These are phyloP conservation scores for Rhynchosporium graminicola DNA, from an alignment of 2,329 filamentous ascomycete genomes.

Conservation along the genomic window DNA sequence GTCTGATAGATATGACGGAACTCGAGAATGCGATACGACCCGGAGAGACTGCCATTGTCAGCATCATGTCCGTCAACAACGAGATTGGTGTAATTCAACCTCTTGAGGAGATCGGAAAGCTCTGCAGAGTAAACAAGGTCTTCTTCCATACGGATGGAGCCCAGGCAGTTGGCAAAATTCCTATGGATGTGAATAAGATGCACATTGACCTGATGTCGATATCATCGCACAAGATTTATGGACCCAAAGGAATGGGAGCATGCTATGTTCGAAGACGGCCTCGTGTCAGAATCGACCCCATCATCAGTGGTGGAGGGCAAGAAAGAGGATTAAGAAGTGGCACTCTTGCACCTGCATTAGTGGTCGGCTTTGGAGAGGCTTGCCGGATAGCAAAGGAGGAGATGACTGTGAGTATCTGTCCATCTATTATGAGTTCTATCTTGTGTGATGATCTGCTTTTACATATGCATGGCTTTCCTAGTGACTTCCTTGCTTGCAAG, in stretches of 20 bases:
- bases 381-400: conserved; percentile 90
- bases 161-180: conserved; percentile 98
- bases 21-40: conserved; percentile 87
- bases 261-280: conserved; percentile 94
- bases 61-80: conserved; percentile 99
- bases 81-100: conserved; percentile 99
- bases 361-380: conserved; percentile 93
- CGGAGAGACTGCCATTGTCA: conserved; percentile 81
- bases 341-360: conserved; percentile 84
- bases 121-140: conserved; percentile 88
- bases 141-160: conserved; percentile 98
- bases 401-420: conserved; percentile 69
- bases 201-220: conserved; percentile 99
- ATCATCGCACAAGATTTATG: conserved; percentile 97
- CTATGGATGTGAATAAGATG: conserved; percentile 94
- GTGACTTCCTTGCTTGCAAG: conserved; percentile 51
- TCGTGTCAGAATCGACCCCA: conserved; percentile 88
- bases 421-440: conserved; percentile 23
- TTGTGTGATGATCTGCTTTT: conserved; percentile 76
- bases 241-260: conserved; percentile 93
- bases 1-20: conserved; percentile 80
- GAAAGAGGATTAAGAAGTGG: conserved; percentile 94
- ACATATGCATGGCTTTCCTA: conserved; percentile 91
- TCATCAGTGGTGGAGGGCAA: conserved; percentile 95
- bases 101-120: conserved; percentile 85